phyloP scores from a whole-genome alignment of 2,329 filamentous ascomycete genomes.

The Sphaerostilbella broomeana region DNA sequence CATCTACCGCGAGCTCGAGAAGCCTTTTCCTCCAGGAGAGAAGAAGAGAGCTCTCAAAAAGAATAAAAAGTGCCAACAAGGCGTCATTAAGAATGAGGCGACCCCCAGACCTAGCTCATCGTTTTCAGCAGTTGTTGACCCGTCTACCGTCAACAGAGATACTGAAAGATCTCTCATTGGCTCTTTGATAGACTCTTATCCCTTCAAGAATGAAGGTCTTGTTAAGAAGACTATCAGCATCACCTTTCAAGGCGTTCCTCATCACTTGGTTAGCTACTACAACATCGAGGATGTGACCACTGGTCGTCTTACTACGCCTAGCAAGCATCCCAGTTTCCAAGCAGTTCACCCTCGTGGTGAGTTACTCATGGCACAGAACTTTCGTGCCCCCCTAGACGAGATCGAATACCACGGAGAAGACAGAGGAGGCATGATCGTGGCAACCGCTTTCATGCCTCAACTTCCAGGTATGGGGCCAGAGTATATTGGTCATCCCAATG shows the following conservation, averaged over 20 bases:
- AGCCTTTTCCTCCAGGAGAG: conserved; percentile 72
- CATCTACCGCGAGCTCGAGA: conserved; percentile 75
- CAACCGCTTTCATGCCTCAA: conserved; percentile 14
- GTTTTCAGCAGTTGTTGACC: conserved; percentile 14
- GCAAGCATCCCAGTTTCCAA: conserved; percentile 33
- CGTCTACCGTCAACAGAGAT: conserved; percentile 21
- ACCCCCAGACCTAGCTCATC: conserved; percentile 19
- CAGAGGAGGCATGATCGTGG: conserved; percentile 5
- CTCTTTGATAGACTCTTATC: conserved; percentile 82
- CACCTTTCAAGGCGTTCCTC: conserved; percentile 63
- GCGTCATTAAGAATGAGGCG: conserved; percentile 30
- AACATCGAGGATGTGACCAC: conserved; percentile 69
- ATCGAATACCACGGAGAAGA: conserved; percentile 32
- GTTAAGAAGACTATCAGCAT: conserved; percentile 93
- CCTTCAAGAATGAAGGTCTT: conserved; percentile 74
- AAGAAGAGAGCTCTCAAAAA: conserved; percentile 80
- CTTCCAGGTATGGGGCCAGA: conserved; percentile 11
- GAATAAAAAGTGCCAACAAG: conserved; percentile 37
- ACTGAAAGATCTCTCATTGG: conserved; percentile 54
- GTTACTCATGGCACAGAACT: conserved; percentile 57
- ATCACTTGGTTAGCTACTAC: conserved; percentile 89
- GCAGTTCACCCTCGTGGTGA: conserved; percentile 49
- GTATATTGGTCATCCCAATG: too few relatives aligned
- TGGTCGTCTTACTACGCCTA: conserved; percentile 52
- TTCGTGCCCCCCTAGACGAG: conserved; percentile 60